phyloP scores from a whole-genome alignment of 1,284 basidiomycete genomes.

The Megacollybia platyphylla region DNA sequence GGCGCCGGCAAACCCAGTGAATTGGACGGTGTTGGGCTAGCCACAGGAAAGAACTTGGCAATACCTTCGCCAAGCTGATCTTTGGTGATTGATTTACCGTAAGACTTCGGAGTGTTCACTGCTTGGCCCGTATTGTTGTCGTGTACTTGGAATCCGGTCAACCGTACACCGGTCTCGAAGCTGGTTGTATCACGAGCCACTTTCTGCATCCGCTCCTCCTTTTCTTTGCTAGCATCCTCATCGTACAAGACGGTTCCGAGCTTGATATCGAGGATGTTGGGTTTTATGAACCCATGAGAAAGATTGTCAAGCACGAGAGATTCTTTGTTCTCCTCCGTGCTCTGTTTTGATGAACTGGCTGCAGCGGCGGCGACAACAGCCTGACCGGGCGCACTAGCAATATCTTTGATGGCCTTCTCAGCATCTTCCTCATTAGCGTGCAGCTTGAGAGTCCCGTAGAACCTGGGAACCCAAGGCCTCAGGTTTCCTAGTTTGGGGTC shows the following conservation, averaged over 20 bases:
- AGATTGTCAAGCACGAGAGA: conserved; percentile 83
- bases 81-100: conserved; percentile 67
- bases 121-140: conserved; percentile 41
- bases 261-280: conserved; percentile 87
- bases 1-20: conserved; percentile 37
- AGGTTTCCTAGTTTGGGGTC: conserved; percentile 30
- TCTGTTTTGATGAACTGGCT: conserved; percentile 10
- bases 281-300: conserved; percentile 57
- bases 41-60: conserved; percentile 66
- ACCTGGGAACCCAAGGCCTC: conserved; percentile 53
- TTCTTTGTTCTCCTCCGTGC: conserved; percentile 27
- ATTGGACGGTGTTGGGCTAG: conserved; percentile 9
- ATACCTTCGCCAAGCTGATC: conserved; percentile 66
- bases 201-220: conserved; percentile 68
- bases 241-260: conserved; percentile 82
- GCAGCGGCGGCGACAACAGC: conserved; percentile 7
- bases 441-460: conserved; percentile 64
- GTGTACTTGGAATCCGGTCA: conserved; percentile 89
- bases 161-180: conserved; percentile 60
- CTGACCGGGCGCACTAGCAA: conserved; percentile 5
- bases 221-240: conserved; percentile 58
- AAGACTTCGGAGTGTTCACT: conserved; percentile 61
- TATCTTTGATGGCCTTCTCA: conserved; percentile 5
- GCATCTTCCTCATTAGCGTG: conserved; percentile 39
- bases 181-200: conserved; percentile 65